Evolutionary conservation across 192 early-diverging fungal genomes (phyloP), one percentile per base, ranked within the genome.

Genomic region (Backusella mclennaniae): DNA sequence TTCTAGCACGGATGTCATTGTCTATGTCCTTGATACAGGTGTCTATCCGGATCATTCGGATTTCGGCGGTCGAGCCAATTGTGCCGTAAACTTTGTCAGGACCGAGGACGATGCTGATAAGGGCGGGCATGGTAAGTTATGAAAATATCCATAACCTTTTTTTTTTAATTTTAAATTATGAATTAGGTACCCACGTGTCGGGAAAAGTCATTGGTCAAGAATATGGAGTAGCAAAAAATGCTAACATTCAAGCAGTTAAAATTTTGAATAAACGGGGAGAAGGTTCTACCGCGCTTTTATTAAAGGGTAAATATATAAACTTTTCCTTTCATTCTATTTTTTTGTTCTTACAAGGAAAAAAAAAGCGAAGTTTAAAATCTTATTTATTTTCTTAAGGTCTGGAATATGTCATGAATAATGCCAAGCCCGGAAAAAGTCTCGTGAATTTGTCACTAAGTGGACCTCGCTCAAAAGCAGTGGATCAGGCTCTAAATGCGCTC

Each of bases 221-320:
- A 21, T 92, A 86, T 76, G 92, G 92, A 71, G 89, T 93, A 49
- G 92, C 92, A 53, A 93, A 91, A 75, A 80, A 83, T 49, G 92
- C 82, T 14, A 84, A 53, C 14, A 35, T 93, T 35, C 80, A 88
- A 38, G 84, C 81, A 44, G 87, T 93, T 39, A 89, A 92, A 75
- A 89, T 92, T 21, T 77, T 93, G 44, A 84, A 85, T 76, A 83
- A 75, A 29, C 0, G 67, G 33, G 92, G 92, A 36, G 74, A 74
- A 23, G 92, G 91, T 23, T 52, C 86, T 9, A 84, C 70, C 67
- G 76, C 84, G 33, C 79, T 76, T 71, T 66, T 93, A 2, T 84
- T 93, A 56, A 80, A 79, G 12, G 53, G 53, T 59, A 59, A 59
- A 26, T 92, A 84, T 31, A 74, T 93, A 69, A 14, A 11, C 53